phyloP scores from a whole-genome alignment of 179 eudicot species.

The Patellifolia procumbens region DNA sequence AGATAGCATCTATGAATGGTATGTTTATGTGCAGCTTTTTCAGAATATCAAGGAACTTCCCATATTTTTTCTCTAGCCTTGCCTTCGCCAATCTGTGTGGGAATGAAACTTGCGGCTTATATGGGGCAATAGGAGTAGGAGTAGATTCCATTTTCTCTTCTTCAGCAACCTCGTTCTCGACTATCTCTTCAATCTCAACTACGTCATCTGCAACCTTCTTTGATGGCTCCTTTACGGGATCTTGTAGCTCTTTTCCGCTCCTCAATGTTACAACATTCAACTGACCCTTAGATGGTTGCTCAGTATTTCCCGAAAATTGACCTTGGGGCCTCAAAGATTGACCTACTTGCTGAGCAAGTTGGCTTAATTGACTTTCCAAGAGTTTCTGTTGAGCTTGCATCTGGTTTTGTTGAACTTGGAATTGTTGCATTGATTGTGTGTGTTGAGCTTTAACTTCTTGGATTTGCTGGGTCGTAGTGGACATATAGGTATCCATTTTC shows the following conservation, averaged over 20 bases:
- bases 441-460: too few species aligned
- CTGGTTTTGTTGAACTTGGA: too few species aligned
- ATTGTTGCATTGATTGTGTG: too few species aligned
- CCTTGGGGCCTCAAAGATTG: neutral
- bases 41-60: neutral
- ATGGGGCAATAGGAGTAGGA: neutral
- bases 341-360: neutral
- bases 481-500: too few species aligned
- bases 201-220: neutral
- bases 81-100: neutral
- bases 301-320: neutral
- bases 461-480: too few species aligned
- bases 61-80: neutral
- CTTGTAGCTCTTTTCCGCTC: slow-evolving; percentile 1
- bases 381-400: neutral
- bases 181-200: neutral
- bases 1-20: neutral
- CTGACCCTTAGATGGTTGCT: neutral
- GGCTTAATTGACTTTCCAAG: neutral
- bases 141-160: neutral
- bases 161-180: neutral
- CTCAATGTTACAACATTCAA: neutral
- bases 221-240: neutral
- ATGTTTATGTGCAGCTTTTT: slow-evolving; percentile 10
- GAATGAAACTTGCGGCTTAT: neutral